Evolutionary conservation across 805 yeast genomes (phyloP), one percentile per base, ranked within the genome.

Genomic region (Wickerhamiella shivajii): DNA sequence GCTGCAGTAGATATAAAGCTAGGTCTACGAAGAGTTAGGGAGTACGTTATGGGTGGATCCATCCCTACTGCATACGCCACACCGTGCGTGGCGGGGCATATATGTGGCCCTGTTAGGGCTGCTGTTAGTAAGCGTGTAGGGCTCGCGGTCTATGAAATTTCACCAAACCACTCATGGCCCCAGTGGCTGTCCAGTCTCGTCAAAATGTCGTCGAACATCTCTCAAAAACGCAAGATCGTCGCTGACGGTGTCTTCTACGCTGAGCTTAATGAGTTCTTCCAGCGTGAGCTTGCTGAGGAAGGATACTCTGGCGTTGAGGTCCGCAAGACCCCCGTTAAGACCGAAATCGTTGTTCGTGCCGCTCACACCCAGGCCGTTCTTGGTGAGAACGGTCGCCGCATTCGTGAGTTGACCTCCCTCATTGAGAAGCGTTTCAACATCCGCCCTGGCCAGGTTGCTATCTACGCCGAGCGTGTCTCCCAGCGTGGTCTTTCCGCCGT

Each of bases 231-330:
- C 81, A 85, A 85, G 85, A 79, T 85, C 63, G 97, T 90, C 64
- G 95, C 95, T 68, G 98, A 90, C 76, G 98, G 98, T 81, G 98
- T 90, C 60, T 83, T 90, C 77, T 90, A 77, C 93, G 98, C 98
- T 67, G 98, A 90, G 74, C 72, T 90, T 62, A 90, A 90, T 77
- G 98, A 90, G 74, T 90, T 90, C 90, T 90, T 90, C 84, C 83
- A 96, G 76, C 87, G 98, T 74, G 98, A 90, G 70, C 79, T 90
- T 61, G 94, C 98, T 57, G 98, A 90, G 74, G 95, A 90, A 71
- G 98, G 98, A 64, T 90, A 90, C 77, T 90, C 98, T 58, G 98
- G 98, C 72, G 94, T 90, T 60, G 98, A 90, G 72, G 95, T 90
- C 65, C 81, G 97, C 73, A 80, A 81, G 61, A 83, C 96, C 63